Evolutionary conservation across 805 yeast species (phyloP), one percentile per base, ranked within the genome.

Genomic region (Myxozyma kluyveri): DNA sequence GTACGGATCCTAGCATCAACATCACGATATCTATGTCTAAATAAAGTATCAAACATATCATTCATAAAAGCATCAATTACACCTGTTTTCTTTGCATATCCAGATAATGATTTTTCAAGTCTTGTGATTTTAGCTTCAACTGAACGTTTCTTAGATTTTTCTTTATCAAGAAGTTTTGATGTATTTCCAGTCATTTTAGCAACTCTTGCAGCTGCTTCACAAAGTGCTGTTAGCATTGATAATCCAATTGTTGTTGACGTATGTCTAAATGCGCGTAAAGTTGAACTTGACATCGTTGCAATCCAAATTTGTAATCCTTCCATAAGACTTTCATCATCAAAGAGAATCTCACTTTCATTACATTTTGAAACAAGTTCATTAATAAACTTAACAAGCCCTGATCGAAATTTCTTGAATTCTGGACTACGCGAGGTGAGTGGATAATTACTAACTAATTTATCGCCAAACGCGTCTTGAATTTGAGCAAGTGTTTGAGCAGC

Each of bases 1-100:
- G 77, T 76, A 60, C 97, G 75, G 32, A 90, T 85, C 4, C 67
- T 65, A 4, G 83, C 79, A 63, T 88, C 95, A 12, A 83, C 75
- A 66, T 90, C 97, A 57, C 89, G 81, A 65, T 86, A 86, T 59
- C 97, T 73, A 63, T 84, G 87, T 9, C 81, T 78, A 65, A 88
- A 86, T 6, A 84, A 77, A 1, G 84, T 74, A 58, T 79, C 81
- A 29, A 82, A 77, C 7, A 86, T 75, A 56, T 88, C 95, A 50
- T 76, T 79, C 36, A 86, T 73, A 49, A 79, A 79, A 47, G 75
- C 81, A 33, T 76, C 78, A 3, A 83, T 61, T 1, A 78, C 76
- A n/a, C 70, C 69, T 47, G 78, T 78, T 54, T 84, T 83, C 7
- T 66, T 64, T 27, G 75, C 71, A 35, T 84, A 69, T 40, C 75